phyloP scores from a whole-genome alignment of 2,329 filamentous ascomycete genomes.

The Colletotrichum echinochloae region DNA sequence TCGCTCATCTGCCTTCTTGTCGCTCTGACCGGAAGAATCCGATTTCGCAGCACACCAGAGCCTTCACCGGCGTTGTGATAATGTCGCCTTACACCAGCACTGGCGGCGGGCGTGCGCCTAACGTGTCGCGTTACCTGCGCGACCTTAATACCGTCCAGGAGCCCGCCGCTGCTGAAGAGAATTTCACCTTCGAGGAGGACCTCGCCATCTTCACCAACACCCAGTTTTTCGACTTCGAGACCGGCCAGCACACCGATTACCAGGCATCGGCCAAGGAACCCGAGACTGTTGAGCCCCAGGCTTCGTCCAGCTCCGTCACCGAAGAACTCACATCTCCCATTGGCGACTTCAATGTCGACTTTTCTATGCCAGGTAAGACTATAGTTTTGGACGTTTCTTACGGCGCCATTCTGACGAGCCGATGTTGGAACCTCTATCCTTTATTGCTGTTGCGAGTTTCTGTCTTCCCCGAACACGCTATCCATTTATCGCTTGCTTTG shows the following conservation, averaged over 20 bases:
- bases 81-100: conserved; percentile 73
- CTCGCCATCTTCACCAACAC: conserved; percentile 85
- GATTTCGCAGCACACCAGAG: neutral
- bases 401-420: neutral
- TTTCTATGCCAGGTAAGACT: conserved; percentile 59
- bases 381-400: conserved; percentile 41
- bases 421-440: neutral
- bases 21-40: conserved; percentile 10
- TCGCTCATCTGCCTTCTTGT: conserved; percentile 20
- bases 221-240: conserved; percentile 84
- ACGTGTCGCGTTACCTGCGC: conserved; percentile 90
- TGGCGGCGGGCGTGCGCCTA: conserved; percentile 82
- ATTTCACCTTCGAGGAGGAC: conserved; percentile 76
- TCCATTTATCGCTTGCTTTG: neutral
- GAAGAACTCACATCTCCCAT: conserved; percentile 52
- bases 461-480: neutral
- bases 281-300: conserved; percentile 49
- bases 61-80: conserved; percentile 31
- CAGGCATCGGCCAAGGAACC: conserved; percentile 63
- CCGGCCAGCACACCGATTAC: conserved; percentile 69
- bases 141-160: conserved; percentile 80
- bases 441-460: neutral
- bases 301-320: conserved; percentile 44
- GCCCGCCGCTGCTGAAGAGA: conserved; percentile 69
- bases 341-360: conserved; percentile 63